Conservation (phyloP, 2,329 filamentous ascomycete genomes). For the Sporothrix luriei region DNA sequence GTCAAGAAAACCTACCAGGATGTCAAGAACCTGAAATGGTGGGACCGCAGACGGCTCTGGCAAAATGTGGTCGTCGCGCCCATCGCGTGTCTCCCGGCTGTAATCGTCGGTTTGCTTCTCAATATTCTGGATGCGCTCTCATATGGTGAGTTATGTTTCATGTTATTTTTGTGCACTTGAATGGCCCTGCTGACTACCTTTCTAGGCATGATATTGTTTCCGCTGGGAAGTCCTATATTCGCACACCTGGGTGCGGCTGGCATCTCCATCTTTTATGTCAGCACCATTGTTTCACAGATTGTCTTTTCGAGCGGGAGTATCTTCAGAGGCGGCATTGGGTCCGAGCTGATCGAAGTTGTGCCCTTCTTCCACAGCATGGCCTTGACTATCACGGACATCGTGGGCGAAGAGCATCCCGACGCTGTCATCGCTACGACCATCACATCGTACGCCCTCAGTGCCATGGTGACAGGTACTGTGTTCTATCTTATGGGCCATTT, state of each 20-base stretch:
- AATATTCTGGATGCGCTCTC: slow-evolving; percentile 95
- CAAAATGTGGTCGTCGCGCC: slow-evolving; percentile 66
- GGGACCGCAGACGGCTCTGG: slow-evolving; percentile 70
- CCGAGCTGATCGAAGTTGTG: slow-evolving; percentile 97
- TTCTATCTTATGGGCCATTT: slow-evolving; percentile 91
- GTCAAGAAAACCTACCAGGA: slow-evolving; percentile 38
- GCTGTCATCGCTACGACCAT: slow-evolving; percentile 94
- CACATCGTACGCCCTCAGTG: slow-evolving; percentile 84
- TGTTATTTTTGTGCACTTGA: too few relatives aligned
- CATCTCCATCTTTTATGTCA: slow-evolving; percentile 98
- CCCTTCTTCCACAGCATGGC: slow-evolving; percentile 99
- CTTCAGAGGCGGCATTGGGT: slow-evolving; percentile 89
- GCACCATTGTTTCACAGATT: slow-evolving; percentile 90
- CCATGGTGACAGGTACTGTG: slow-evolving; percentile 84
- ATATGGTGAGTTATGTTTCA: slow-evolving; percentile 69
- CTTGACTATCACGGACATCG: slow-evolving; percentile 74
- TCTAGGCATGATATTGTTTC: slow-evolving; percentile 87
- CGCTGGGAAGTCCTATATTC: slow-evolving; percentile 84
- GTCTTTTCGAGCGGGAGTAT: slow-evolving; percentile 85
- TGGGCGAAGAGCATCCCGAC: slow-evolving; percentile 79
- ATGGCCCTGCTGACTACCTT: not conserved
- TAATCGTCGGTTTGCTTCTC: slow-evolving; percentile 82
- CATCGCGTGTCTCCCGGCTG: slow-evolving; percentile 74
- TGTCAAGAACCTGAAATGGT: slow-evolving; percentile 66
- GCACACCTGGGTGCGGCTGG: slow-evolving; percentile 84